These are phyloP conservation scores for Ustilago bromivora DNA, from an alignment of 1,284 basidiomycete species.

Conservation along the genomic window DNA sequence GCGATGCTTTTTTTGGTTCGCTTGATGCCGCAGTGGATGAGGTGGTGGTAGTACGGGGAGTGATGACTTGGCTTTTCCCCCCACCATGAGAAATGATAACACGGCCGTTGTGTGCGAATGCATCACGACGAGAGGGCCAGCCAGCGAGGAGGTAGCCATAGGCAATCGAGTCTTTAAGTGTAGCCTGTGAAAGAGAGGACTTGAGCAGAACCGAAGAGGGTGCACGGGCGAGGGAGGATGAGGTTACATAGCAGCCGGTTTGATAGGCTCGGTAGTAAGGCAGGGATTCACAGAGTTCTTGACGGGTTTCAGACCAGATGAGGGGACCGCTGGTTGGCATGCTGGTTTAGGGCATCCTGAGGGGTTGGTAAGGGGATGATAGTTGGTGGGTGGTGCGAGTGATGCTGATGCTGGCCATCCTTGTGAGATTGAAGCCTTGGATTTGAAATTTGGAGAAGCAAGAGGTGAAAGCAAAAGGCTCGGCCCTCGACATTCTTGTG, in stretches of 20 bases:
- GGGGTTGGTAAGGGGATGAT: no score
- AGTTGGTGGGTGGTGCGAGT: neutral
- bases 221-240: slow-evolving; percentile 15
- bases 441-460: no score
- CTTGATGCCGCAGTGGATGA: neutral
- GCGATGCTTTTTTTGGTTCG: slow-evolving; percentile 17
- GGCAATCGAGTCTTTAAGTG: slow-evolving; percentile 31
- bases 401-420: no score
- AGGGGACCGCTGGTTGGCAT: slow-evolving; percentile 32
- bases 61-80: slow-evolving; percentile 30
- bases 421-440: no score
- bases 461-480: no score
- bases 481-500: no score
- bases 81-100: slow-evolving; percentile 58
- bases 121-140: slow-evolving; percentile 47
- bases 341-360: neutral
- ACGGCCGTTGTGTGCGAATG: slow-evolving; percentile 35
- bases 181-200: neutral
- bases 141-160: slow-evolving; percentile 56
- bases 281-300: slow-evolving; percentile 58
- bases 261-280: slow-evolving; percentile 57
- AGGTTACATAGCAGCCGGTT: slow-evolving; percentile 42
- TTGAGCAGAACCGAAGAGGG: slow-evolving; percentile 7
- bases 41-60: neutral
- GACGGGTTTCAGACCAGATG: slow-evolving; percentile 51